Evolutionary conservation across 2,329 filamentous ascomycete species (phyloP).

Genomic region (Fusarium proliferatum): DNA sequence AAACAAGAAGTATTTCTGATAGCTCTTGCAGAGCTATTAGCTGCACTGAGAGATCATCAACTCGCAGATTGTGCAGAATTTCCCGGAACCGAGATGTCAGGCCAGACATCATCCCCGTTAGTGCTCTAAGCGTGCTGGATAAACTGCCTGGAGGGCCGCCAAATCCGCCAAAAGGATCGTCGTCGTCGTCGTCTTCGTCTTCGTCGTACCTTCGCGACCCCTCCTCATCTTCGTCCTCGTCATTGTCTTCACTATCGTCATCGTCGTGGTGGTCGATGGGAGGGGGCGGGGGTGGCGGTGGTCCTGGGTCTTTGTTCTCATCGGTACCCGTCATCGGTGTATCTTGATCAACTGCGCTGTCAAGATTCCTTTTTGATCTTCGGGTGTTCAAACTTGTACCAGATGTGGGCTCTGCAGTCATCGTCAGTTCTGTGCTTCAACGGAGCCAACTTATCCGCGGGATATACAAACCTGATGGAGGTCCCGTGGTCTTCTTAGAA

Average conservation of each 20-base stretch:
- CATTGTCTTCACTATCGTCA: slow-evolving; percentile 51
- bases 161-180: slow-evolving; percentile 73
- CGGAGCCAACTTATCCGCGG: not conserved
- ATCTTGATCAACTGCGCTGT: slow-evolving; percentile 68
- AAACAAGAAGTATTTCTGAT: slow-evolving; percentile 91
- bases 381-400: slow-evolving; percentile 55
- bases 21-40: slow-evolving; percentile 92
- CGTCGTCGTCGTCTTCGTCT: slow-evolving; percentile 77
- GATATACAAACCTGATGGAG: slow-evolving; percentile 52
- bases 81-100: slow-evolving; percentile 83
- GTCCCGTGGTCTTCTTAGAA: slow-evolving; percentile 71
- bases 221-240: slow-evolving; percentile 49
- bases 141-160: slow-evolving; percentile 72
- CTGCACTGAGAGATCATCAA: slow-evolving; percentile 90
- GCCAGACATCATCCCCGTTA: slow-evolving; percentile 93
- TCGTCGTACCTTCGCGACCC: slow-evolving; percentile 60
- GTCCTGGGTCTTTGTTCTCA: slow-evolving; percentile 58
- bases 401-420: slow-evolving; percentile 48
- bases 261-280: slow-evolving; percentile 51
- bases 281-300: slow-evolving; percentile 55
- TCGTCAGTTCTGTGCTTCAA: slow-evolving; percentile 22
- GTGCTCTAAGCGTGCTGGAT: slow-evolving; percentile 82
- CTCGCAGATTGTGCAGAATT: slow-evolving; percentile 78
- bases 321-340: slow-evolving; percentile 78
- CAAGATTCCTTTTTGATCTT: slow-evolving; percentile 65